Evolutionary conservation across 345 rosid genomes (phyloP).

Genomic region (Clarkia xantiana): DNA sequence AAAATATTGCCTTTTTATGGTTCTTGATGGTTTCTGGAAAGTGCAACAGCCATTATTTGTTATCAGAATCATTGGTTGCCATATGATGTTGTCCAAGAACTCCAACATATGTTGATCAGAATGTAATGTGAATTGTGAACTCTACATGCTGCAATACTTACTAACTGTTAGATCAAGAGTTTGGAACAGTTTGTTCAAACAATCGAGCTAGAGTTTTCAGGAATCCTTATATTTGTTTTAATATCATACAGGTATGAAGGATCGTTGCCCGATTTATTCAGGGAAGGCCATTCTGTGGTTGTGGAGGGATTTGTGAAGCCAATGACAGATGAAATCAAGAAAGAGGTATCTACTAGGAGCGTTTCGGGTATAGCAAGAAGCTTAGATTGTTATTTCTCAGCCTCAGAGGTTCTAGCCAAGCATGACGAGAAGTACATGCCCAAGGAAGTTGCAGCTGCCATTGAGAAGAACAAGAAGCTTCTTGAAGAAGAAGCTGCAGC

Average conservation of each 20-base stretch:
- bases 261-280: constrained; percentile 71
- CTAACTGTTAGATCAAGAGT: no score
- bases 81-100: no score
- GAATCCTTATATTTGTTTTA: no score
- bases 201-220: no score
- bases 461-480: constrained; percentile 85
- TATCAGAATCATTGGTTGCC: no score
- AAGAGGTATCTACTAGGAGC: constrained; percentile 28
- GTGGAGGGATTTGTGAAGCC: constrained; percentile 91
- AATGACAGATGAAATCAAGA: constrained; percentile 40
- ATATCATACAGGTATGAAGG: constrained; percentile 36
- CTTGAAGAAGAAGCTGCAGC: constrained; percentile 28
- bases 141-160: no score
- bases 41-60: no score
- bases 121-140: no score
- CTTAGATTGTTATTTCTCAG: constrained; percentile 54
- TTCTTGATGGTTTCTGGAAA: no score
- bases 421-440: constrained; percentile 99
- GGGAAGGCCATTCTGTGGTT: constrained; percentile 92
- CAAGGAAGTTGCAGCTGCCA: constrained; percentile 77
- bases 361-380: constrained; percentile 61
- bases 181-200: no score
- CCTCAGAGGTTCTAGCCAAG: constrained; percentile 85
- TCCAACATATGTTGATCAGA: no score
- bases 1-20: no score